These are phyloP conservation scores for Anthracocystis setariae DNA, from an alignment of 1,284 basidiomycete genomes.

Conservation along the genomic window DNA sequence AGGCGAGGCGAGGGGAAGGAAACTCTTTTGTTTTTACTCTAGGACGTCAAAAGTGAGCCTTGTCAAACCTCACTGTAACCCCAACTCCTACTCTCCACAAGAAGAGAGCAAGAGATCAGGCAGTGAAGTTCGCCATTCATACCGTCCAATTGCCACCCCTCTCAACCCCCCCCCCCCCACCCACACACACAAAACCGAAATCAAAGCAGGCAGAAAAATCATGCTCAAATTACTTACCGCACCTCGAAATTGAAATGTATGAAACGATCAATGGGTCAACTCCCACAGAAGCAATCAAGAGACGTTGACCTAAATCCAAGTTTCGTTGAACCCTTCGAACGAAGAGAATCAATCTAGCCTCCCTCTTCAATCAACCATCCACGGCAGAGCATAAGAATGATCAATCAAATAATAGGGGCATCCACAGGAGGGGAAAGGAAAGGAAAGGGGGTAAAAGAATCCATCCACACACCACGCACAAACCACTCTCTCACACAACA, in stretches of 20 bases:
- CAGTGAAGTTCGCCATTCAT: conserved; percentile 1
- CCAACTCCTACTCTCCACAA: background rate
- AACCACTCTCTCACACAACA: background rate
- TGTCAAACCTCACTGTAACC: background rate
- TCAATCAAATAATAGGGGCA: conserved; percentile 64
- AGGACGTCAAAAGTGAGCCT: background rate
- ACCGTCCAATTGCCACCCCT: background rate
- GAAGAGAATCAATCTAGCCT: conserved; percentile 42
- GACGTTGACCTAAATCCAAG: conserved; percentile 47
- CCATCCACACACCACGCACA: conserved; percentile 4
- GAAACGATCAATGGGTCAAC: conserved; percentile 45
- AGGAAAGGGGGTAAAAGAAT: background rate
- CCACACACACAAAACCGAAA: background rate
- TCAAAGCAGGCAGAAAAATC: background rate
- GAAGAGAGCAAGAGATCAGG: background rate
- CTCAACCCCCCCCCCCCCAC: background rate
- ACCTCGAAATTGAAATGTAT: conserved; percentile 17
- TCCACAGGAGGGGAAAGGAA: background rate
- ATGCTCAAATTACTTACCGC: background rate
- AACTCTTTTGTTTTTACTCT: background rate
- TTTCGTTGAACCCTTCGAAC: conserved; percentile 7
- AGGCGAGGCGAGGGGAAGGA: background rate
- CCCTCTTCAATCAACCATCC: conserved; percentile 63
- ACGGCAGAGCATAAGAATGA: conserved; percentile 29
- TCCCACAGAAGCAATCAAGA: conserved; percentile 23